These are phyloP conservation scores for Rhodotorula glutinis DNA, from an alignment of 1,284 basidiomycete species.

Conservation along the genomic window DNA sequence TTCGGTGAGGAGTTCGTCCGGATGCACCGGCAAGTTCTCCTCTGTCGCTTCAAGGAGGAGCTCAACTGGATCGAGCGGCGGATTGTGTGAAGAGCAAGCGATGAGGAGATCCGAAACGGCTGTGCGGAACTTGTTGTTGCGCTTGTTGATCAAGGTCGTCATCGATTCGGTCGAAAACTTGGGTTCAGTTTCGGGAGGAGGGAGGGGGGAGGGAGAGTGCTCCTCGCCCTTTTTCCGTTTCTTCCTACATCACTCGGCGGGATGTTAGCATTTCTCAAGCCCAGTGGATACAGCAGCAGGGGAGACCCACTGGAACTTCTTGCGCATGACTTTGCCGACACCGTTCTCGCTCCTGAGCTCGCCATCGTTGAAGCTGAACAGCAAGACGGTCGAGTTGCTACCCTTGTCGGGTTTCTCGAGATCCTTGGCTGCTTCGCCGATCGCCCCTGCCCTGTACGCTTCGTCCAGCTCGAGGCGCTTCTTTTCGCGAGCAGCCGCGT, in stretches of 20 bases:
- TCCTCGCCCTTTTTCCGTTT: slow-evolving; percentile 33
- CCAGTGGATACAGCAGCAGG: no score
- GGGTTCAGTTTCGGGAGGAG: slow-evolving; percentile 9
- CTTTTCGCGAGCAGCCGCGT: slow-evolving; percentile 34
- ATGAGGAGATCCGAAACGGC: slow-evolving; percentile 73
- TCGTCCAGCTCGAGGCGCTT: slow-evolving; percentile 42
- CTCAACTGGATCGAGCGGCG: slow-evolving; percentile 59
- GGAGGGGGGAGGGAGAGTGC: slow-evolving; percentile 2
- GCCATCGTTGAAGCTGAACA: slow-evolving; percentile 51
- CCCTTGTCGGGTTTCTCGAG: slow-evolving; percentile 11
- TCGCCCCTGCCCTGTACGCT: slow-evolving; percentile 31
- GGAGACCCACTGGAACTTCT: slow-evolving; percentile 32
- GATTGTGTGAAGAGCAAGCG: slow-evolving; percentile 53
- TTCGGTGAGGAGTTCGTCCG: slow-evolving; percentile 26
- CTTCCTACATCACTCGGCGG: neutral
- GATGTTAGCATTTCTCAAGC: neutral
- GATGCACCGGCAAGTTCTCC: slow-evolving; percentile 65
- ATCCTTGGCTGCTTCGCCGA: slow-evolving; percentile 14
- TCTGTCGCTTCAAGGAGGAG: slow-evolving; percentile 64
- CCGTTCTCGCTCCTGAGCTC: slow-evolving; percentile 48
- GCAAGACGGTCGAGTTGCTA: slow-evolving; percentile 41
- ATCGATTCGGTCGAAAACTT: slow-evolving; percentile 40
- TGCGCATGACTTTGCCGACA: slow-evolving; percentile 46
- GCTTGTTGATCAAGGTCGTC: slow-evolving; percentile 66
- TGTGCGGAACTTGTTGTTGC: slow-evolving; percentile 63